These are phyloP conservation scores for Boletus coccyginus DNA, from an alignment of 768 basidiomycete genomes.

Conservation along the genomic window DNA sequence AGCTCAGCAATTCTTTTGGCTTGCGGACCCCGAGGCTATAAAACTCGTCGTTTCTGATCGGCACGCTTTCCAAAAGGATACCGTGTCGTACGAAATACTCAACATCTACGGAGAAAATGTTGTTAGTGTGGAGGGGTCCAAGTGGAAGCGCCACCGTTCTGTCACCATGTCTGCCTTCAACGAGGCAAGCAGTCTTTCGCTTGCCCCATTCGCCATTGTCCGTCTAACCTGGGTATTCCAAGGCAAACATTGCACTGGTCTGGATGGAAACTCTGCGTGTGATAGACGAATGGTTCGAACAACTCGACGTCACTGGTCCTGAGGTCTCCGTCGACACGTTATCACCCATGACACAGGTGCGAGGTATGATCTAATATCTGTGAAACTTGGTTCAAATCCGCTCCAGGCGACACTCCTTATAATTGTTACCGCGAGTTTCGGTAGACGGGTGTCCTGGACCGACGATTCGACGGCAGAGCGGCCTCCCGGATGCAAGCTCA, in stretches of 20 bases:
- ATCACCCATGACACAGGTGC: constrained; percentile 14
- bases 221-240: not conserved
- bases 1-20: constrained; percentile 36
- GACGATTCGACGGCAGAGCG: constrained; percentile 28
- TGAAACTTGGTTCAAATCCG: not conserved
- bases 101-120: constrained; percentile 49
- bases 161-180: constrained; percentile 50
- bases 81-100: constrained; percentile 38
- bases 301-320: constrained; percentile 28
- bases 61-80: constrained; percentile 40
- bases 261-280: constrained; percentile 45
- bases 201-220: not conserved
- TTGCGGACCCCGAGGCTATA: constrained; percentile 44
- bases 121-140: constrained; percentile 38
- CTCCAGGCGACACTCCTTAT: constrained; percentile 37
- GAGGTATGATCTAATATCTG: not conserved
- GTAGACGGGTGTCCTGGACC: constrained; percentile 34
- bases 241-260: constrained; percentile 48
- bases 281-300: constrained; percentile 41
- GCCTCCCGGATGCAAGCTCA: constrained; percentile 31
- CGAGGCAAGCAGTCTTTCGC: constrained; percentile 32
- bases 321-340: constrained; percentile 22
- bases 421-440: constrained; percentile 43
- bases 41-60: constrained; percentile 35
- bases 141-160: constrained; percentile 48